Conservation (phyloP, 2,329 filamentous ascomycete species). For the Paramyrothecium sp. region DNA sequence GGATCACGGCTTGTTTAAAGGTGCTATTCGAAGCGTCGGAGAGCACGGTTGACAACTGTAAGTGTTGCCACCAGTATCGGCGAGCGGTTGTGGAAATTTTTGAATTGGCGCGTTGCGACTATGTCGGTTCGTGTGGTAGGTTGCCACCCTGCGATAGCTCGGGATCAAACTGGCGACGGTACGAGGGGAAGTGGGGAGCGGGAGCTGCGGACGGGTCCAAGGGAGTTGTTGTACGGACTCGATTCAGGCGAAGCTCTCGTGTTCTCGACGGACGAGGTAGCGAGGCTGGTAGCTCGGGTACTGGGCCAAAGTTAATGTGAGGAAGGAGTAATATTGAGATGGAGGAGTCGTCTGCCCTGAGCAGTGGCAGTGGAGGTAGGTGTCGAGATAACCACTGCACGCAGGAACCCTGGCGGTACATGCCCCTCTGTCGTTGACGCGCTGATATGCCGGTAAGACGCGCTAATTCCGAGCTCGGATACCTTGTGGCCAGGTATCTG, state of each 20-base stretch:
- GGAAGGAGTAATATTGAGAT: not conserved
- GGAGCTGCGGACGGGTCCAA: not conserved
- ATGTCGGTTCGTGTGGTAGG: no score
- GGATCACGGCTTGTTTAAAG: constrained; percentile 93
- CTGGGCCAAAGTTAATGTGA: not conserved
- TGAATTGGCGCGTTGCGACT: not conserved
- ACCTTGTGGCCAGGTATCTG: not conserved
- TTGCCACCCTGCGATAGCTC: not conserved
- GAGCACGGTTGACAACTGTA: constrained; percentile 10
- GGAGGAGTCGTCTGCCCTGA: not conserved
- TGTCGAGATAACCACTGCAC: not conserved
- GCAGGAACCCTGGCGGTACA: not conserved
- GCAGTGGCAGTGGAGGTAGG: not conserved
- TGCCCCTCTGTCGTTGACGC: not conserved
- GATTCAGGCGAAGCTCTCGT: no score
- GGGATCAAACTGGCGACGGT: not conserved
- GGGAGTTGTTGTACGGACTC: no score
- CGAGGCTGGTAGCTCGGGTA: not conserved
- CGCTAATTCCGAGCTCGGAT: not conserved
- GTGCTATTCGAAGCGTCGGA: constrained; percentile 45
- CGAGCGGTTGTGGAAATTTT: not conserved
- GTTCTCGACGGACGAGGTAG: no score
- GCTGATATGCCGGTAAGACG: not conserved
- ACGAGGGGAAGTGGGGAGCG: not conserved
- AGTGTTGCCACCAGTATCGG: not conserved